phyloP scores from a whole-genome alignment of 2,329 filamentous ascomycete species.

The Aureobasidium sp. region DNA sequence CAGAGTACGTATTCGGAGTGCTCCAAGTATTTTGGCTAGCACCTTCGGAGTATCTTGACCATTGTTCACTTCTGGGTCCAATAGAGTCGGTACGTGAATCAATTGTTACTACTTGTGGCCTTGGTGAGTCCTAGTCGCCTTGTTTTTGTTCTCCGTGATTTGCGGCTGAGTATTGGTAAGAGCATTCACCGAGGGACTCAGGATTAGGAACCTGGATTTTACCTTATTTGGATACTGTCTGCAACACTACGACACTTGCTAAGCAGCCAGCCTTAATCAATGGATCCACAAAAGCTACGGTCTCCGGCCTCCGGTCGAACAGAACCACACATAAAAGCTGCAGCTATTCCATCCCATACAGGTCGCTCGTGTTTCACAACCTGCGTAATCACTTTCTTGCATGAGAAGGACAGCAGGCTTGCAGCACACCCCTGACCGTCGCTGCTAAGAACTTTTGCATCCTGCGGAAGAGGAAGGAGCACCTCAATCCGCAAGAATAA shows the following conservation, averaged over 20 bases:
- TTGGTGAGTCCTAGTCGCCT: too few relatives aligned
- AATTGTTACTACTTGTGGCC: too few relatives aligned
- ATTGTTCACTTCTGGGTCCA: neutral
- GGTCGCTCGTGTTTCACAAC: slow-evolving; percentile 3
- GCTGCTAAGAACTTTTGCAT: neutral
- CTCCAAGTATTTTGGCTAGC: too few relatives aligned
- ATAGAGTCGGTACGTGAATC: neutral
- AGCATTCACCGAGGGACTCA: too few relatives aligned
- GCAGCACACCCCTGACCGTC: neutral
- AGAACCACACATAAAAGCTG: neutral
- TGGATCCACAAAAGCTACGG: neutral
- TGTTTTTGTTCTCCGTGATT: too few relatives aligned
- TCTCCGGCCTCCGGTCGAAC: neutral
- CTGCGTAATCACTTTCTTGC: neutral
- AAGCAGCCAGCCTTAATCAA: neutral
- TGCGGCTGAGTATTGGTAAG: too few relatives aligned
- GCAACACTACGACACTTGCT: slow-evolving; percentile 3
- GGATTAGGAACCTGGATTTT: too few relatives aligned
- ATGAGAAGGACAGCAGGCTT: neutral
- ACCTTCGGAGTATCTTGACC: neutral
- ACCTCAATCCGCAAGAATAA: neutral
- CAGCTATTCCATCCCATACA: neutral
- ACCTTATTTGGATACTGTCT: too few relatives aligned
- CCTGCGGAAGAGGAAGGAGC: neutral
- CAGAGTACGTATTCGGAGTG: slow-evolving; percentile 9